phyloP scores from a whole-genome alignment of 768 basidiomycete species.

The Hygrocybe punicea region DNA sequence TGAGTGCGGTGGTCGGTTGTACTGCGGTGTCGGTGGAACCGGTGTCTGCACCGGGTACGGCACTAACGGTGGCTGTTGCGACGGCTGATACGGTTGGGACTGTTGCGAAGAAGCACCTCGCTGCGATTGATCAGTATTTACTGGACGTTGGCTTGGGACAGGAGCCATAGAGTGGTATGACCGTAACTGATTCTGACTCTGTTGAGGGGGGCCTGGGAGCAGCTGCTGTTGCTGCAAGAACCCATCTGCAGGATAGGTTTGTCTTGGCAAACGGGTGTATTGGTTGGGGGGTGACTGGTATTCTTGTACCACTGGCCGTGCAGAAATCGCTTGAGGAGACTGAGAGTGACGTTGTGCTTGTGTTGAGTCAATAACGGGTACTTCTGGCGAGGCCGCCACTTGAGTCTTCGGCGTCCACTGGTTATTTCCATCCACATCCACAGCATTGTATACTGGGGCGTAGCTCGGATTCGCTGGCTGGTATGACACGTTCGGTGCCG shows the following conservation, averaged over 20 bases:
- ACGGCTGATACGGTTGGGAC: constrained; percentile 18
- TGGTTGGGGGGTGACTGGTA: neutral
- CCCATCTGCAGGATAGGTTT: neutral
- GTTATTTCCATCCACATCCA: constrained; percentile 21
- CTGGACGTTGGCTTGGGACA: neutral
- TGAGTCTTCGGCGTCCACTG: constrained; percentile 37
- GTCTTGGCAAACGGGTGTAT: neutral
- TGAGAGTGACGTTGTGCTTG: constrained; percentile 15
- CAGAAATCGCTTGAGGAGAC: constrained; percentile 5
- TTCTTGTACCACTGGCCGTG: constrained; percentile 9
- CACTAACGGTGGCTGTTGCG: too few relatives aligned
- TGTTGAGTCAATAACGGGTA: constrained; percentile 18
- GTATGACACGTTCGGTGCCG: constrained; percentile 29
- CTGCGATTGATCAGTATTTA: neutral
- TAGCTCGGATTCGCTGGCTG: constrained; percentile 28
- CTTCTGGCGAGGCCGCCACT: constrained; percentile 12
- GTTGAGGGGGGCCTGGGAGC: constrained; percentile 1
- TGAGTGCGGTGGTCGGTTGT: constrained; percentile 15
- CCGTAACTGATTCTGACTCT: neutral
- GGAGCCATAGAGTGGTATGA: neutral
- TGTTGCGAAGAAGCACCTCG: constrained; percentile 20
- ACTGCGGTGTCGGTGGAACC: constrained; percentile 12
- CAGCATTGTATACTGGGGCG: constrained; percentile 22
- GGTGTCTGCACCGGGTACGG: constrained; percentile 19
- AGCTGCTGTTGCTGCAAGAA: constrained; percentile 5